Evolutionary conservation across 345 rosid genomes (phyloP), one percentile per base, ranked within the genome.

Genomic region (Sonneratia caseolaris): DNA sequence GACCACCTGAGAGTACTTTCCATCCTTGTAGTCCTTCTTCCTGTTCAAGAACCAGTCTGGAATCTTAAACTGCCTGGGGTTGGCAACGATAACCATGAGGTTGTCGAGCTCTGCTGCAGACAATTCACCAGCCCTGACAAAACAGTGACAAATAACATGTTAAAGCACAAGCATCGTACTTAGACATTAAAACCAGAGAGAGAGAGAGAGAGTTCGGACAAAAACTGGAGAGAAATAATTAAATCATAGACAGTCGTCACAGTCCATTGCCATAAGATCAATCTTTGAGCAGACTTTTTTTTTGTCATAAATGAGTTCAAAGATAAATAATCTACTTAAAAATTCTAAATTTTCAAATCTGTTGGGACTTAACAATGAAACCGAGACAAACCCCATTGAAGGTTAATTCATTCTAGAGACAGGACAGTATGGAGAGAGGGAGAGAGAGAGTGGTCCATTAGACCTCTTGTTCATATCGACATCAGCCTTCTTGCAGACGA

Each of bases 401-500:
- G 10, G 45, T 42, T 42, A 42, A 42, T 42, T 42, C 45, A 42
- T 9, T 42, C 45, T 42, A 42, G 0, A 42, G 7, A 22, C n/a
- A 7, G 2, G 15, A 43, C 13, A 45, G 16, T 18, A 42, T 5
- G 2, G n/a, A 2, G 56, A 4, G 5, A 43, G 37, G 48, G 68
- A 5, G 0, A 59, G 68, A 43, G 7, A 40, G 43, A 40, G 43
- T 4, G 65, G 45, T 19, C 68, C 11, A 64, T 66, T 45, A 56
- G 11, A 92, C 94, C 98, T 88, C 76, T 90, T 92, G 85, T 90
- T 92, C 98, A 92, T 92, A 85, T 89, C 97, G 37, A 92, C 95
- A 77, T 92, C 98, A 7, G 97, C 98, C 74, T 90, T 92, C 90
- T 92, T 92, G 92, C 98, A 92, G 64, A 85, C 97, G 45, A 92